Base-by-base conservation (phyloP, 192 early-diverging fungal species). In the Entomortierella beljakovae region DNA sequence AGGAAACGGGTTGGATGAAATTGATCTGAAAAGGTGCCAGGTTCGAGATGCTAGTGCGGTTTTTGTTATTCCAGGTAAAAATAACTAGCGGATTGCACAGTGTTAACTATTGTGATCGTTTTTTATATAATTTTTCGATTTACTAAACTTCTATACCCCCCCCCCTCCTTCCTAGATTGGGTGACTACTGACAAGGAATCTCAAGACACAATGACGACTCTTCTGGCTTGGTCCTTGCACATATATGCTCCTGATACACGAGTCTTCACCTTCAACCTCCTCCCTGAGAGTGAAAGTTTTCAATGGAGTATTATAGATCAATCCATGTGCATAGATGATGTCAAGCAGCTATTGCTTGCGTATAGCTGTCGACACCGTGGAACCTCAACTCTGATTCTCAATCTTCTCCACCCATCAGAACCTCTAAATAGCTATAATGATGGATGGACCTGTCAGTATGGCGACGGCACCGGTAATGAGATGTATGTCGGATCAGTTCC, bases 141-240 rank as follows among this genome's bases (percentile, higher is more conserved):
- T 53, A 20, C 48, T 35, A 22, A 5, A 31, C 18, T 9, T 51
- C n/a, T 51, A 34, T 8, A 16, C 52, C 6, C 1, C 26, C 31
- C 13, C 35, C 18, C 42, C 8, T 11, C 15, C 7, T 28, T 28
- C 28, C 9, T 20, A 81, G 88, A 90, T 68, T 70, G 87, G 10
- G 74, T 77, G 51, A 80, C 85, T 10, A 43, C 80, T 6, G 85
- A 89, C 43, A 61, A 81, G 23, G 64, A 80, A 13, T 71, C 83
- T 28, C 89, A 93, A 84, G 92, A 93, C 62, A 88, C 91, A 38
- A 79, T 87, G 64, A 93, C 91, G 49, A 91, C 90, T 3, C 76
- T 92, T 4, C 62, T 90, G 6, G 80, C 89, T 11, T 93, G 90
- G 92, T 87, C 90, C 1, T 68, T 93, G 26, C 87, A 90, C 33